Evolutionary conservation across 495 filamentous ascomycete species (phyloP).

Genomic region (Neurospora sp.): DNA sequence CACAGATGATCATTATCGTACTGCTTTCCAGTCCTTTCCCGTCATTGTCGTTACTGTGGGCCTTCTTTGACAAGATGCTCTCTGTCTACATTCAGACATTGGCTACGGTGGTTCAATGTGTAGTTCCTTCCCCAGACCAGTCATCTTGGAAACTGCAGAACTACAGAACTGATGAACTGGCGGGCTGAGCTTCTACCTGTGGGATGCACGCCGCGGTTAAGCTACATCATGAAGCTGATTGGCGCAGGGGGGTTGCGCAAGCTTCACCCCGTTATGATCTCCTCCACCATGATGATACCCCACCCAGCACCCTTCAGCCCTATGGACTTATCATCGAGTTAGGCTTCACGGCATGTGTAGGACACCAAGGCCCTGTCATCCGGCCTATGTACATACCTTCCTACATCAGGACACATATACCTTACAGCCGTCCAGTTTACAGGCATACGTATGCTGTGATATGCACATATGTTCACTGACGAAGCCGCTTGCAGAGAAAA

Average conservation of each 20-base stretch:
- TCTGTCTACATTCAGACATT: background rate
- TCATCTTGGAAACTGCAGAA: background rate
- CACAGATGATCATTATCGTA: background rate
- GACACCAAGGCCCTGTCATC: background rate
- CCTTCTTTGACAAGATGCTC: background rate
- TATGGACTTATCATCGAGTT: background rate
- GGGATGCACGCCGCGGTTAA: background rate
- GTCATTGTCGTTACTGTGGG: background rate
- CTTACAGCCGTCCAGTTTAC: background rate
- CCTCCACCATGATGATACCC: background rate
- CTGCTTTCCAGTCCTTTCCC: background rate
- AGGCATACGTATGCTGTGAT: background rate
- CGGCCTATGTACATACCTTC: background rate
- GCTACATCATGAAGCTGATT: background rate
- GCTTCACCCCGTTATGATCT: background rate
- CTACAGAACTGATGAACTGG: background rate
- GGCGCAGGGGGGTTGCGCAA: background rate
- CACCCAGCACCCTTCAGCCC: background rate
- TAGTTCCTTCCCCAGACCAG: background rate
- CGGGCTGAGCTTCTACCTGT: background rate
- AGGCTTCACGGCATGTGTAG: background rate
- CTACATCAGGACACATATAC: background rate
- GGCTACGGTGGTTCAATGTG: background rate
- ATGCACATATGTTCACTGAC: background rate
- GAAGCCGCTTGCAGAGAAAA: background rate